Evolutionary conservation across 352 stramenopile species (phyloP), one percentile per base, ranked within the genome.

Genomic region (Globisporangium canariense): DNA sequence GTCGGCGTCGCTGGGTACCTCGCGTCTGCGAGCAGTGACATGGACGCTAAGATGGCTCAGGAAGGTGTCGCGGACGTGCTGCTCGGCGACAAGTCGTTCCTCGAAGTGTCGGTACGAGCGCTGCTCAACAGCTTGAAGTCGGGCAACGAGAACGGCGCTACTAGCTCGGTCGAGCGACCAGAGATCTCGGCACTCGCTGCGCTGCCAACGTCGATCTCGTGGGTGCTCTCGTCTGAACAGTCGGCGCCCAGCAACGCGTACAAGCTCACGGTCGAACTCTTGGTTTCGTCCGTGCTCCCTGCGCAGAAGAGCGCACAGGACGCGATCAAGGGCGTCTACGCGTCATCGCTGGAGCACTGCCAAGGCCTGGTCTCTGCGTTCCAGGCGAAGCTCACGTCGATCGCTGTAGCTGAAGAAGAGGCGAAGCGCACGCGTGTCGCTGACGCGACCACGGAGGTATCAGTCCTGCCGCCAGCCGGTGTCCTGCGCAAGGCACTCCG

Each of bases 201-300:
- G 18, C 66, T 93, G 43, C 66, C 84, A 28, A 64, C 61, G 10
- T 71, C 84, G 40, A 67, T 93, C 13, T 72, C 79, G 57, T 93
- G 84, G 84, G 84, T 91, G 40, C 71, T 93, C 13, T 75, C 79
- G 41, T 91, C 81, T 5, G 70, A 89, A 52, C 81, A 91, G 47
- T 54, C 73, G 22, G 68, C 89, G 50, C 65, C 73, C 8, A 74
- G 55, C 7, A 73, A 74, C 41, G 74, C 78, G 20, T 90, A 91
- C 67, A 77, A 70, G 22, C 66, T 87, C 18, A 63, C 86, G 36
- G 78, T 91, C 22, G 82, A 91, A 32, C 58, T 93, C 9, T 61
- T 93, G 25, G 76, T 71, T 43, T 88, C 72, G 20, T 68, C 74
- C 5, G 81, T 76, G 47, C 71, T 83, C 4, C 70, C 69, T 8